phyloP scores from a whole-genome alignment of 139 green algal genomes.

The Chlorokybus atmophyticus region DNA sequence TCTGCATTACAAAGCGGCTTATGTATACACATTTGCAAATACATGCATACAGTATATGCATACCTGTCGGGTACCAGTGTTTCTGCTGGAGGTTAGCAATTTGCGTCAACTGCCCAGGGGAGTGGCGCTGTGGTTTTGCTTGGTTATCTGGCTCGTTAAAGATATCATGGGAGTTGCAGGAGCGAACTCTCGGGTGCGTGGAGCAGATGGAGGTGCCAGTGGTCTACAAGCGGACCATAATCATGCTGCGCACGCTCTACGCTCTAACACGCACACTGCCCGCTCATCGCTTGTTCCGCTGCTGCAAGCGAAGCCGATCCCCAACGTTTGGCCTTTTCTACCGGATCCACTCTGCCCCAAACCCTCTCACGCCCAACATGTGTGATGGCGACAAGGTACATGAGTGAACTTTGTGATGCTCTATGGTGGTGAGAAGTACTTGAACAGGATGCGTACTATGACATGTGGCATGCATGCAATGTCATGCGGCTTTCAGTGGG shows the following conservation, averaged over 20 bases:
- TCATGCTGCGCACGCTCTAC: conserved; percentile 24
- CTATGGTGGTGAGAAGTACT: neutral
- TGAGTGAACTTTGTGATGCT: neutral
- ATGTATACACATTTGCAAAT: no score
- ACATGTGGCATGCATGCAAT: neutral
- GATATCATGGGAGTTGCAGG: no score
- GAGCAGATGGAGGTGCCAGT: conserved; percentile 27
- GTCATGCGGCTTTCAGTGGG: conserved; percentile 5
- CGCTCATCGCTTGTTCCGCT: conserved; percentile 12
- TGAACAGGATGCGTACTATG: neutral
- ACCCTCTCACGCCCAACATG: neutral
- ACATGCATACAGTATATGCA: no score
- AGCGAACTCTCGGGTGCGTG: no score
- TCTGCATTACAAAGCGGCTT: no score
- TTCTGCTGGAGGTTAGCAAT: no score
- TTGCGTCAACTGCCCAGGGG: no score
- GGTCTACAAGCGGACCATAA: conserved; percentile 21
- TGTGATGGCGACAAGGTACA: neutral
- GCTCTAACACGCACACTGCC: conserved; percentile 13
- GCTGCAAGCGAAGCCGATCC: neutral
- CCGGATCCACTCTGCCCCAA: neutral
- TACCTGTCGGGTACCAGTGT: no score
- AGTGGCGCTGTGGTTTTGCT: no score
- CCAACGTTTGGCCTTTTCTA: neutral
- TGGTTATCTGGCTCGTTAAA: no score